Base-by-base conservation (phyloP, 108 stramenopile species). In the Pseudonitzschia multistriata region DNA sequence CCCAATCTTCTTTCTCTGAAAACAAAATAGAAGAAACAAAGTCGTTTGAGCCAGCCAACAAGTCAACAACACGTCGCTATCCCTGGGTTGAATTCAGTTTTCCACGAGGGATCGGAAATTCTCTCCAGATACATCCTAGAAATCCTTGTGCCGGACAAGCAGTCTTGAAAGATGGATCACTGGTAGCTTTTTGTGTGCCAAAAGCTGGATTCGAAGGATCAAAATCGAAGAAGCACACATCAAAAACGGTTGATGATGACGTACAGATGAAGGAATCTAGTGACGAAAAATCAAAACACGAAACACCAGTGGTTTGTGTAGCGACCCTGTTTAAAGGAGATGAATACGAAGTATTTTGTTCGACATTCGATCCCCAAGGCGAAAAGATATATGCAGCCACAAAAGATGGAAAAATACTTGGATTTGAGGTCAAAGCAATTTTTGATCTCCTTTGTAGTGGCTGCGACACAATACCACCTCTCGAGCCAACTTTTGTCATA, bases 361-460 rank as follows among this genome's bases (percentile, higher is more conserved):
- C 89, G 19, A 60, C 86, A 0, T 88, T 90, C 75, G 83, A 80
- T 66, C 83, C 79, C 10, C 71, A 82, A 17, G 88, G 87, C 15
- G 81, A 83, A 28, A 70, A 78, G 22, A 24, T 93, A 27, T 90
- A 87, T 55, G 88, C 88, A 11, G 84, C 81, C 6, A 87, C 92
- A 22, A 84, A 80, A 47, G 55, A 78, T n/a, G 85, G 83, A 17
- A 75, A 71, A 27, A 19, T 83, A n/a, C 37, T 93, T 22, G 86
- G 81, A 11, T 87, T 85, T 39, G 74, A 81, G 19, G 75, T 85
- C 24, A 49, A 53, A 25, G 39, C 49, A 1, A 22, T 78, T 7
- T 75, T 75, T 47, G 61, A 80, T 30, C 22, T 25, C 21, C 28
- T 74, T 47, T 57, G n/a, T 21, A 25, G 40, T 7, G 61, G 28